Evolutionary conservation across 2,329 filamentous ascomycete genomes (phyloP).

Genomic region (Didymella pinodella): DNA sequence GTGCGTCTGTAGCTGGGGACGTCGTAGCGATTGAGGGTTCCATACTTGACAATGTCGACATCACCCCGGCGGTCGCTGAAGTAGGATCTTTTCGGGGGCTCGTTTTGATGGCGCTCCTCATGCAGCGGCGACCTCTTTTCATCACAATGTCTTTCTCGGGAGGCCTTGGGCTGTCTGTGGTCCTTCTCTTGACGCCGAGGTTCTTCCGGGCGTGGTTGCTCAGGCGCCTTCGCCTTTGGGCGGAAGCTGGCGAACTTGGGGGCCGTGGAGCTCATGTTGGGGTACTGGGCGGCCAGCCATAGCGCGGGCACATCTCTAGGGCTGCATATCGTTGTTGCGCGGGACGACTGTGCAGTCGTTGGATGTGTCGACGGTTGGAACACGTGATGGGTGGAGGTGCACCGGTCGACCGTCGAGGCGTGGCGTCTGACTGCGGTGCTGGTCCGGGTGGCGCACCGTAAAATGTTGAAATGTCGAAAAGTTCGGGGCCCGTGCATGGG

Average conservation of each 20-base stretch:
- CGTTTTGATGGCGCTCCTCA: conserved; percentile 13
- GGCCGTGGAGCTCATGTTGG: conserved; percentile 50
- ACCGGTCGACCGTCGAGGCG: conserved; percentile 3
- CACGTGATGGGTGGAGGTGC: neutral
- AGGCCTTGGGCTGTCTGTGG: conserved; percentile 20
- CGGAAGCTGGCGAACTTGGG: conserved; percentile 82
- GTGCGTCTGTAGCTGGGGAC: conserved; percentile 75
- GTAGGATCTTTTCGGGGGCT: conserved; percentile 24
- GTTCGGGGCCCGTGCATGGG: neutral
- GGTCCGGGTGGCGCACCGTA: conserved; percentile 10
- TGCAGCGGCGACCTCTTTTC: conserved; percentile 49
- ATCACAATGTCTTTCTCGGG: conserved; percentile 13
- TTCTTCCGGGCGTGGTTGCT: conserved; percentile 20
- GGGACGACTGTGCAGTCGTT: no score
- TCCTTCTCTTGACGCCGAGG: conserved; percentile 17
- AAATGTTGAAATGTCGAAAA: conserved; percentile 1
- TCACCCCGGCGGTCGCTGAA: conserved; percentile 76
- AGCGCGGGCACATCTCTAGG: neutral
- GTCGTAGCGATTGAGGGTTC: conserved; percentile 73
- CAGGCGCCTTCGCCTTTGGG: conserved; percentile 53
- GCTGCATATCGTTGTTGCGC: neutral
- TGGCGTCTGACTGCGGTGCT: neutral
- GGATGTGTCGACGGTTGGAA: no score
- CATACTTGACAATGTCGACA: conserved; percentile 75
- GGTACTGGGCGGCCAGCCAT: neutral